Conservation (phyloP, 441 rosid genomes). For the Pelargonium citronellum region DNA sequence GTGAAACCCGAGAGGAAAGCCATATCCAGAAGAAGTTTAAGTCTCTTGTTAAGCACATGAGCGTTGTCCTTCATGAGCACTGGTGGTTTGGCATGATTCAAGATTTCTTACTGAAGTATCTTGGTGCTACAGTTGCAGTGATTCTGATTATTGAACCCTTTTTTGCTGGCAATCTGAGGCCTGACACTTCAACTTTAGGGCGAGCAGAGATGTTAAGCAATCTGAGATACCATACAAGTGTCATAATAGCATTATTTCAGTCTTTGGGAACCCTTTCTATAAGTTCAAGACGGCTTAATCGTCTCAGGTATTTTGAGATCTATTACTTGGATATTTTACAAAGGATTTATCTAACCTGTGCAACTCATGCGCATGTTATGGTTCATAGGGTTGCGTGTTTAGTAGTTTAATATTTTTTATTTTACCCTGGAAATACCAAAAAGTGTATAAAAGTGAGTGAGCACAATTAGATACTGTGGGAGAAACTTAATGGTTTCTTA, state of each 20-base stretch:
- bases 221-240: conserved; percentile 98
- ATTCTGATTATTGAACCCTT: conserved; percentile 93
- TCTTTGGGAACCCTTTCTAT: conserved; percentile 92
- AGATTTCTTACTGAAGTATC: conserved; percentile 91
- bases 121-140: conserved; percentile 97
- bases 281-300: conserved; percentile 88
- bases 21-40: conserved; percentile 88
- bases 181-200: conserved; percentile 85
- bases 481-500: no score
- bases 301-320: conserved; percentile 66
- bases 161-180: conserved; percentile 85
- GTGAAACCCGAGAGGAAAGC: conserved; percentile 84
- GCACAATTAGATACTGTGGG: background rate
- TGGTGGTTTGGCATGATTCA: conserved; percentile 99
- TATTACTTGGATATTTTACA: background rate
- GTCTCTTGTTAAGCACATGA: conserved; percentile 67
- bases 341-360: no score
- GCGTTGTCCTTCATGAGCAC: conserved; percentile 77
- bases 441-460: no score
- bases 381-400: no score
- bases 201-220: conserved; percentile 99
- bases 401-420: no score
- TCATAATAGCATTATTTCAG: conserved; percentile 85
- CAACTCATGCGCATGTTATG: no score
- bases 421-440: no score